Evolutionary conservation across 768 basidiomycete species (phyloP), one percentile per base, ranked within the genome.

Genomic region (Lentinus tigrinus): DNA sequence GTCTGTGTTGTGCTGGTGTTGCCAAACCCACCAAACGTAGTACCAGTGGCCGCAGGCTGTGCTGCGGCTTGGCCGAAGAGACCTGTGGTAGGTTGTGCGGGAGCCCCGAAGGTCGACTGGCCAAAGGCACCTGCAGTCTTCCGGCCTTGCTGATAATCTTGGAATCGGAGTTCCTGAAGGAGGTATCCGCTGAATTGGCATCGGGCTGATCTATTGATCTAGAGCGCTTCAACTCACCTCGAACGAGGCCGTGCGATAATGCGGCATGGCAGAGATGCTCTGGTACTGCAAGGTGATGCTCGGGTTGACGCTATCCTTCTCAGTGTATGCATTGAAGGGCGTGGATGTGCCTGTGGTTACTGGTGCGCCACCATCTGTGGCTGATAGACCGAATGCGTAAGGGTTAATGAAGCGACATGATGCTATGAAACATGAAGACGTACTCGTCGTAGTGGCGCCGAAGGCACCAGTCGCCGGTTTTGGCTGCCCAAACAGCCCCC

Each of bases 201-300:
- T 49, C 31, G 31, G 31, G 31, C 58, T 37, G 49, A 53, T 16
- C 36, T 21, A 14, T 57, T 37, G 49, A 53, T 16, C 36, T 21
- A 14, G 60, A 57, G 34, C 57, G 65, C 13, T 50, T 47, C 14
- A n/a, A 16, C 73, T 57, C 59, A 76, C 61, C 68, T 78, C 68
- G 60, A 91, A 82, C 21, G 92, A 95, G 59, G 81, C 85, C 40
- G 88, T 87, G 57, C 80, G 73, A 68, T 94, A 96, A 17, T 81
- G 80, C 16, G 89, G 89, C 80, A 89, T 91, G 61, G 87, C 87
- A 17, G 87, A 82, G 53, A 93, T 93, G 37, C 86, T 82, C 72
- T 95, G 93, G 71, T 89, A 96, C 60, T 90, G 87, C 40, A 88
- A 76, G 4, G 76, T 82, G 13, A 73, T 57, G 49, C 51, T 75